Evolutionary conservation across 352 stramenopile genomes (phyloP).

Genomic region (Thalassiosira hispida): DNA sequence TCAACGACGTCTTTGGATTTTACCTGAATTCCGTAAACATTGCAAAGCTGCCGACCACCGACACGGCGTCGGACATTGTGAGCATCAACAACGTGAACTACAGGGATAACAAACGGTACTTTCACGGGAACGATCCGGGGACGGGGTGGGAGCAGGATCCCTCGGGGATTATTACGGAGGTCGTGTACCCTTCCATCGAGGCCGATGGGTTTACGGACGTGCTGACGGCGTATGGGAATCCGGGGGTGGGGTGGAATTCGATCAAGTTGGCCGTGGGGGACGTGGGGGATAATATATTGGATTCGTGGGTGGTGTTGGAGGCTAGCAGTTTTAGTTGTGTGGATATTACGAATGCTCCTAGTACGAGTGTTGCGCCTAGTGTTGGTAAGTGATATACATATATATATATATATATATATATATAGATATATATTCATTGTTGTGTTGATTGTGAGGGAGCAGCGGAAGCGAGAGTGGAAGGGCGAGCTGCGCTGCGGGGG

Average conservation of each 20-base stretch:
- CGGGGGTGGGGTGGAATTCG: slow-evolving; percentile 33
- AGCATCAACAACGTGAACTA: slow-evolving; percentile 62
- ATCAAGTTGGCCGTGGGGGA: slow-evolving; percentile 58
- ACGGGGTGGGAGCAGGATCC: not conserved
- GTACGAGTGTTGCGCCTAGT: slow-evolving; percentile 7
- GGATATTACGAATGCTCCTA: slow-evolving; percentile 36
- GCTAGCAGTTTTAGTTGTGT: slow-evolving; percentile 42
- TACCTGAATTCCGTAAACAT: slow-evolving; percentile 57
- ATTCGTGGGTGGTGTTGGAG: slow-evolving; percentile 53
- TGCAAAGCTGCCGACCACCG: slow-evolving; percentile 25
- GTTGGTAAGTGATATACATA: slow-evolving; percentile 38
- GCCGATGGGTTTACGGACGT: slow-evolving; percentile 54
- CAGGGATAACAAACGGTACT: slow-evolving; percentile 43
- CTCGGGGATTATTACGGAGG: slow-evolving; percentile 14
- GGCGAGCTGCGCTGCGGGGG: too few relatives aligned
- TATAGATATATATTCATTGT: too few relatives aligned
- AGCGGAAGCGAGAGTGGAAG: too few relatives aligned
- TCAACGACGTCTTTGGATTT: slow-evolving; percentile 58
- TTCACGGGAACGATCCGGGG: slow-evolving; percentile 55
- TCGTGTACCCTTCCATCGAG: slow-evolving; percentile 43
- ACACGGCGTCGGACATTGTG: slow-evolving; percentile 24
- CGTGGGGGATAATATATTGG: slow-evolving; percentile 45
- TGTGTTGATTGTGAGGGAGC: too few relatives aligned
- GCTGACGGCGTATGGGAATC: slow-evolving; percentile 37
- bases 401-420: too few relatives aligned